Percentiles rank a stretch among this genome's conserved stretches.
Conservation (phyloP, 2,329 filamentous ascomycete genomes). For the Apiospora aurea region DNA sequence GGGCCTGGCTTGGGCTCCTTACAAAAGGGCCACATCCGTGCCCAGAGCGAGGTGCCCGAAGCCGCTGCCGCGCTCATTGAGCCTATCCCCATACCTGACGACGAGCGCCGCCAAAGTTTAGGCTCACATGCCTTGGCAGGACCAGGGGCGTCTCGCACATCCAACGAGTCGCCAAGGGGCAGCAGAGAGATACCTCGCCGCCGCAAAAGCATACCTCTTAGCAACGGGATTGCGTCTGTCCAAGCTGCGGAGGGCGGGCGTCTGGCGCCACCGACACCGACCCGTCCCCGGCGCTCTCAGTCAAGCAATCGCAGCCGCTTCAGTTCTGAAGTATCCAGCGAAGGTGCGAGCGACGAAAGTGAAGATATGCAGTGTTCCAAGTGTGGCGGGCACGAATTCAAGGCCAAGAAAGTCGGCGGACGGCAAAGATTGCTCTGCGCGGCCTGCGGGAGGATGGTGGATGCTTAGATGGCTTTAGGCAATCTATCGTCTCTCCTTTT, state of each 20-base stretch:
- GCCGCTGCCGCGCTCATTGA: background rate
- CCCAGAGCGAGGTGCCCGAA: slow-evolving; percentile 17
- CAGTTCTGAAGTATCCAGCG: slow-evolving; percentile 39
- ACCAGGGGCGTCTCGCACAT: background rate
- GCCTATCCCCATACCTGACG: slow-evolving; percentile 28
- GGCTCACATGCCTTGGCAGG: slow-evolving; percentile 25
- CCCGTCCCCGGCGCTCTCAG: slow-evolving; percentile 22
- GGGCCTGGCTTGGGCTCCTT: slow-evolving; percentile 19
- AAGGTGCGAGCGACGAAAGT: slow-evolving; percentile 51
- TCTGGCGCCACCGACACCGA: slow-evolving; percentile 23
- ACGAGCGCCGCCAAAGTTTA: slow-evolving; percentile 33
- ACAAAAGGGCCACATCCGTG: slow-evolving; percentile 22
- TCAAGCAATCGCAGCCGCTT: slow-evolving; percentile 18
- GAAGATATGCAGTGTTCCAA: slow-evolving; percentile 61
- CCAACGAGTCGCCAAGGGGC: slow-evolving; percentile 21
- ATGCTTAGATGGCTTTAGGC: slow-evolving; percentile 37
- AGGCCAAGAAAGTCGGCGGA: slow-evolving; percentile 61
- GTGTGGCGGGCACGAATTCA: slow-evolving; percentile 69
- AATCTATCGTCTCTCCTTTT: background rate
- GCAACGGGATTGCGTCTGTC: background rate
- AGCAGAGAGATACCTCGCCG: slow-evolving; percentile 27
- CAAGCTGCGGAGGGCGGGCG: slow-evolving; percentile 10
- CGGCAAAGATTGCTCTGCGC: slow-evolving; percentile 68
- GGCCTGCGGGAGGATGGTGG: slow-evolving; percentile 52
- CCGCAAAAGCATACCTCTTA: slow-evolving; percentile 33